Evolutionary conservation across 2,329 filamentous ascomycete genomes (phyloP), one percentile per base, ranked within the genome.

Genomic region (Phoma sp.): DNA sequence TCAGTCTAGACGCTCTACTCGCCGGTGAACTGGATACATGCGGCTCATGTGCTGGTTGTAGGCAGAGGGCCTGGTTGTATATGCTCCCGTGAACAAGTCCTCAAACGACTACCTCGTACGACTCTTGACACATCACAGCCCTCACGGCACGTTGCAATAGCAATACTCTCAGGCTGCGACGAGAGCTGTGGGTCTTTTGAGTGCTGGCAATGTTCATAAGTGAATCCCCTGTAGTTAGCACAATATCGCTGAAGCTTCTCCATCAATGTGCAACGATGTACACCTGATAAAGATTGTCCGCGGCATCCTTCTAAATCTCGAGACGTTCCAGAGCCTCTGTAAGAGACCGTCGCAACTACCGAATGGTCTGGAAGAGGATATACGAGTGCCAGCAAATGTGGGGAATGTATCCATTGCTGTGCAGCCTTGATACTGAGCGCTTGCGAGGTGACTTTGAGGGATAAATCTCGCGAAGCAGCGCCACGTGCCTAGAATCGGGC

Each of bases 1-100:
- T 39, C 46, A 39, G 46, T 38, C 22, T 39, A 50, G 24, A 55
- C 46, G 46, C 46, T 50, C 29, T 50, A 50, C 30, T 55, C 52
- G 52, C 27, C 52, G 30, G 27, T n/a, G 30, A 14, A 30, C 27
- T 29, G 47, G 47, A 4, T 42, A 37, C 14, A 29, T 35, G 40
- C 46, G 47, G 47, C 30, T 42, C 30, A 36, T 11, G 18, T 35
- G 6, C 27, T 29, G 9, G 9, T 3, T 7, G 27, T 29, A 9
- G 9, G 27, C 9, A 29, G 27, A 29, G 9, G 6, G 27, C 27
- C 18, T 7, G 9, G 9, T 29, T 29, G 27, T 29, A 29, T 18
- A 18, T 18, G 18, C 18, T 1, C 18, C 18, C 18, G 18, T 18
- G 18, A 18, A 18, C 18, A 18, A 18, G 18, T 18, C 18, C 18